Evolutionary conservation across 371 early-diverging fungal species (phyloP), one percentile per base, ranked within the genome.

Genomic region (Syncephalis plumigaleata): DNA sequence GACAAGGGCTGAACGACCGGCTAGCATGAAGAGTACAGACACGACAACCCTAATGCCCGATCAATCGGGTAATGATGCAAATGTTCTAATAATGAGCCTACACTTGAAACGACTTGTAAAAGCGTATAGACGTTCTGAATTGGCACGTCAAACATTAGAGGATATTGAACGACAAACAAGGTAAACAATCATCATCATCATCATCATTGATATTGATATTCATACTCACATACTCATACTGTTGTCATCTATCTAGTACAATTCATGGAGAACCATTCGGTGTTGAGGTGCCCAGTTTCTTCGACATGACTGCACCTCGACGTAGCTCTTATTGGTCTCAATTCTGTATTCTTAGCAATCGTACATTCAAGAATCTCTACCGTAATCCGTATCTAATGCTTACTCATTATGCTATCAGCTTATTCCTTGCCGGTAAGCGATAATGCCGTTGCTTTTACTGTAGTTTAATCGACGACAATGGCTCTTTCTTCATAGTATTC

Each of bases 291-390:
- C 23, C 18, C 42, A 54, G 23, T n/a, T 46, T 26, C 44, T 60
- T 50, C 39, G 59, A 57, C 13, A 51, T 65, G 5, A 56, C 47
- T 11, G 60, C 69, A 2, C 64, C 59, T 46, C 63, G 56, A 38
- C 73, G 84, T 1, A 77, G 84, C 4, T 67, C 80, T 0, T 68
- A 71, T 51, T 64, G 65, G 47, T 75, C 74, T 2, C 93, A 92
- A 52, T 87, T 88, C 61, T 65, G 55, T 36, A 84, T 92, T 20
- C 59, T 92, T 25, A 75, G 82, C 16, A 71, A 76, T 11, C 68
- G 92, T 27, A 84, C 90, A 2, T 78, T 92, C 62, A 81, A 79
- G 53, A 85, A 90, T 53, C 63, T 92, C 8, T 87, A 87, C 54
- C 74, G 93, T 11, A 88, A 87, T 48, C 88, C 87, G 2, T 72